A percentile compares a stretch with the other conserved stretches of the same genome.
These are phyloP conservation scores for Penicillium nucicola DNA, from an alignment of 495 filamentous ascomycete genomes.

Conservation along the genomic window DNA sequence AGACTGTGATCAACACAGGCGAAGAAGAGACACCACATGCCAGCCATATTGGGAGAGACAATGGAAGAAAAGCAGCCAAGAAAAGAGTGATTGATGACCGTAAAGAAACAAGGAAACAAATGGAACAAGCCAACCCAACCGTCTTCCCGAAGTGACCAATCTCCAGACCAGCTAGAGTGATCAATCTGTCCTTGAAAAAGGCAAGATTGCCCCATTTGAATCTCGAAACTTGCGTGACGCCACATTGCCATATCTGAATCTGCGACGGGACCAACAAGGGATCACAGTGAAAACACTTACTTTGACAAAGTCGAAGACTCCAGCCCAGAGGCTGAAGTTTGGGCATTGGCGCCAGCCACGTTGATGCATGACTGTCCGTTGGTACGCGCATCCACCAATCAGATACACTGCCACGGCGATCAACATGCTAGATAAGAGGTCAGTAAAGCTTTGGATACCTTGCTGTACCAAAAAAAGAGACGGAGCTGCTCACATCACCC, in stretches of 20 bases:
- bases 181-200: constrained; percentile 39
- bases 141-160: constrained; percentile 7
- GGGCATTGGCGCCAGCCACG: constrained; percentile 94
- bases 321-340: constrained; percentile 89
- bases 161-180: constrained; percentile 27
- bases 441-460: constrained; percentile 6
- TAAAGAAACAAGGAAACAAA: not conserved
- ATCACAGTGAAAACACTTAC: constrained; percentile 55
- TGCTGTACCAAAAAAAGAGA: not conserved
- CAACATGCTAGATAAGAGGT: constrained; percentile 37
- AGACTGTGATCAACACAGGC: constrained; percentile 16
- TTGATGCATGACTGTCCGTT: constrained; percentile 91
- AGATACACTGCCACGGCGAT: constrained; percentile 87
- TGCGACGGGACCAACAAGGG: constrained; percentile 29
- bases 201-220: constrained; percentile 26
- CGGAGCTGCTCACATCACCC: constrained; percentile 68
- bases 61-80: constrained; percentile 6
- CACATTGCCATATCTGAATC: constrained; percentile 15
- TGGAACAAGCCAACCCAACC: not conserved
- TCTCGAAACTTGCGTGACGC: constrained; percentile 16
- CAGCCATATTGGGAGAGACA: not conserved
- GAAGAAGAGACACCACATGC: not conserved
- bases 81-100: not conserved
- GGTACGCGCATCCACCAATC: constrained; percentile 90
- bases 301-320: constrained; percentile 77